These are phyloP conservation scores for Paramarasmius palmivorus DNA, from an alignment of 1,284 basidiomycete genomes.

Conservation along the genomic window DNA sequence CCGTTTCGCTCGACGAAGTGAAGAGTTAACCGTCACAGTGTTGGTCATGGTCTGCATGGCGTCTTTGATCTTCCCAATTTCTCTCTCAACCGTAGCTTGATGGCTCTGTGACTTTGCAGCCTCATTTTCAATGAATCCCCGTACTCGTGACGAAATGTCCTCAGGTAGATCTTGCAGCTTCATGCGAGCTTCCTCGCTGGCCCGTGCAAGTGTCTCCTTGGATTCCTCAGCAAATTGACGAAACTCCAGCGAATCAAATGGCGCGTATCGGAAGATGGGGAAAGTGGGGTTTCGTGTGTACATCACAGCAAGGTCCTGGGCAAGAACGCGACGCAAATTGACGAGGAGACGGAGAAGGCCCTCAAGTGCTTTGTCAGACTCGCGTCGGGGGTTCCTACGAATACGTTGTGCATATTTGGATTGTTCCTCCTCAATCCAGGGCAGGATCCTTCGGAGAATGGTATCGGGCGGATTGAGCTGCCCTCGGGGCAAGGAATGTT, in stretches of 20 bases:
- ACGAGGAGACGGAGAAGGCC: slow-evolving; percentile 19
- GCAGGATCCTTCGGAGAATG: slow-evolving; percentile 18
- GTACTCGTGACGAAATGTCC: slow-evolving; percentile 1
- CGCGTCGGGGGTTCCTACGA: not conserved
- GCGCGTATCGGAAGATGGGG: slow-evolving; percentile 19
- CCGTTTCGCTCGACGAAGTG: no score
- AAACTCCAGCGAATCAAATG: slow-evolving; percentile 22
- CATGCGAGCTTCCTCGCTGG: slow-evolving; percentile 17
- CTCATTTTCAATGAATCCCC: no score
- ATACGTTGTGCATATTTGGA: slow-evolving; percentile 7
- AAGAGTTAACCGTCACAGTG: no score
- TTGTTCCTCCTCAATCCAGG: slow-evolving; percentile 21
- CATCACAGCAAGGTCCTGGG: slow-evolving; percentile 28
- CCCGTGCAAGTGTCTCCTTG: slow-evolving; percentile 11
- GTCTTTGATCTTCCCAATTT: no score
- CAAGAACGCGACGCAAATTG: slow-evolving; percentile 20
- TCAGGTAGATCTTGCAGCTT: slow-evolving; percentile 18
- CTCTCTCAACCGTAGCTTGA: no score
- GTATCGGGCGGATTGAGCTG: slow-evolving; percentile 15
- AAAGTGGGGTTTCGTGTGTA: slow-evolving; percentile 16
- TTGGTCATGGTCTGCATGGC: no score
- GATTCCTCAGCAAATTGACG: slow-evolving; percentile 18
- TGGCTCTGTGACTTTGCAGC: no score
- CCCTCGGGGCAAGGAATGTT: slow-evolving; percentile 17
- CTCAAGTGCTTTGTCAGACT: slow-evolving; percentile 18